Conservation (phyloP, 163 green algal species). For the Scenedesmus sp. region DNA sequence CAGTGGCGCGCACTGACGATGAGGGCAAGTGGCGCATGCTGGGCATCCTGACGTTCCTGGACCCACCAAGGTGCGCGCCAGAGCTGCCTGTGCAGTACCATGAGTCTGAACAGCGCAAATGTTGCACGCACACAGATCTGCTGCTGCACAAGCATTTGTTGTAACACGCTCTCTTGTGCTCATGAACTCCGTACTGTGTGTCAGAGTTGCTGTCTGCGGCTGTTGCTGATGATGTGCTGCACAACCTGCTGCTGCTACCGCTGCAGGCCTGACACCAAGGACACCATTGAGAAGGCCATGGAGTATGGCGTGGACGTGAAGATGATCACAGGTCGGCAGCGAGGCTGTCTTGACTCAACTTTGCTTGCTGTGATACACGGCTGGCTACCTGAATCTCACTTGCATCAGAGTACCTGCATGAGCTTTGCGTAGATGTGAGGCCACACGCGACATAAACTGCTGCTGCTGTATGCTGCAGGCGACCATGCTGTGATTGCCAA, state of each 20-base stretch:
- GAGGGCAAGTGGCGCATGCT: slow-evolving; percentile 73
- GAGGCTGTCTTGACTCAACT: background rate
- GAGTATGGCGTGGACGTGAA: slow-evolving; percentile 87
- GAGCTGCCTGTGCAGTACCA: background rate
- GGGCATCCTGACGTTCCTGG: slow-evolving; percentile 89
- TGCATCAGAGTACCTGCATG: slow-evolving; percentile 36
- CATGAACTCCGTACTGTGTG: too few relatives aligned
- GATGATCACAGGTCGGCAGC: slow-evolving; percentile 72
- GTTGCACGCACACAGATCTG: too few relatives aligned
- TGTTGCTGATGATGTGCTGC: background rate
- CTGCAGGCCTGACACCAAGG: slow-evolving; percentile 81
- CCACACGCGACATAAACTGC: slow-evolving; percentile 4
- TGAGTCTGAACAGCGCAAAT: too few relatives aligned
- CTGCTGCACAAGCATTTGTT: background rate
- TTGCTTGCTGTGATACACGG: background rate
- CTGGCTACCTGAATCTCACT: background rate
- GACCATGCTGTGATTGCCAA: slow-evolving; percentile 85
- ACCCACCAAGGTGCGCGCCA: slow-evolving; percentile 70
- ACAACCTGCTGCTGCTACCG: background rate
- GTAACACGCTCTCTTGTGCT: background rate
- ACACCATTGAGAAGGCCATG: slow-evolving; percentile 79
- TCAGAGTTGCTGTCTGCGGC: background rate
- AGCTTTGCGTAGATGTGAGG: slow-evolving; percentile 86
- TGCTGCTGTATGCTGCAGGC: slow-evolving; percentile 78
- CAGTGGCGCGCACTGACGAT: slow-evolving; percentile 68